Evolutionary conservation across 75 land plant genomes (phyloP), one percentile per base, ranked within the genome.

Genomic region (Larix kaempferi): DNA sequence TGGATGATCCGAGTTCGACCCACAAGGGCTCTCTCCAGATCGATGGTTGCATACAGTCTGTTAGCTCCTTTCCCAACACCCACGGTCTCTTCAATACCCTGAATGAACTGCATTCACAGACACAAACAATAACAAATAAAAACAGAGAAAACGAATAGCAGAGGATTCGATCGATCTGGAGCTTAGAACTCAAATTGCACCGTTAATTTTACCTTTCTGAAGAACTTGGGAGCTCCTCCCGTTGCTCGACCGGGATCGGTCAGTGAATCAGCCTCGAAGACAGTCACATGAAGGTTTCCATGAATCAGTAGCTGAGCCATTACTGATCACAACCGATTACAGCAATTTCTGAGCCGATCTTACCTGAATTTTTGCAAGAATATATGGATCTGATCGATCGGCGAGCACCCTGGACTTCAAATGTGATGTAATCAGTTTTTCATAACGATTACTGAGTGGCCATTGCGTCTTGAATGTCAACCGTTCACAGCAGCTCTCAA

Each of bases 241-340:
- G 78, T 69, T 25, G 75, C 78, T 3, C 89, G 88, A 41, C 81
- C 71, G 12, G 55, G 69, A 58, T 76, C 56, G 6, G 21, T n/a
- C 15, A 95, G 84, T 22, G 76, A 35, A 4, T 86, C 78, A 12
- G 96, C 97, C 80, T 93, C 98, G 74, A 69, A 92, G 81, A 95
- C 81, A 37, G 98, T 91, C 21, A 71, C 94, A 64, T 93, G 94
- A 19, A 95, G 83, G 7, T 91, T 95, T 4, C 98, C 98, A 77
- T 95, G 97, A 2, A 95, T 85, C 65, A 89, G 57, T 64, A 82
- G 81, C 79, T 79, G 82, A 33, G 95, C 90, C 95, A 93, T 92
- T 69, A 80, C 44, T 22, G 41, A 23, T 44, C 26, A 72, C 13
- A 49, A 8, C 74, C 26, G 17, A 44, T 44, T 44, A 44, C 8